phyloP scores from a whole-genome alignment of 495 filamentous ascomycete species.

The Neurospora sp. region DNA sequence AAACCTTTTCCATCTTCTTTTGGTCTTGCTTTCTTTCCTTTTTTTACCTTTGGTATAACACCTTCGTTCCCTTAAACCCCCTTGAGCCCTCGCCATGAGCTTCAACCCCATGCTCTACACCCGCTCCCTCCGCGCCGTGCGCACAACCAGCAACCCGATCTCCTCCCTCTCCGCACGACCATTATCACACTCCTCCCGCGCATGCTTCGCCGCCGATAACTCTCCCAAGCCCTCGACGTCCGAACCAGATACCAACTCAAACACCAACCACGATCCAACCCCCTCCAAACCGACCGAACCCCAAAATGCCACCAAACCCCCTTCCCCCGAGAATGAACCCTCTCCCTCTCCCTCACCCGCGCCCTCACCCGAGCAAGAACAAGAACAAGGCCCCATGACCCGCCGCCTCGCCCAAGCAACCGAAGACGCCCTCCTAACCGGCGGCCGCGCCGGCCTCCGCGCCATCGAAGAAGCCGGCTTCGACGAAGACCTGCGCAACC shows the following conservation, averaged over 20 bases:
- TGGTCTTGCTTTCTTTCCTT: neutral
- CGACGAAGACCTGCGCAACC: constrained; percentile 68
- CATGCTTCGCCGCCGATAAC: neutral
- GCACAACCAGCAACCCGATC: neutral
- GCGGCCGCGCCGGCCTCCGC: constrained; percentile 57
- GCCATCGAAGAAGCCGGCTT: constrained; percentile 82
- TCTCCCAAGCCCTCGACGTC: neutral
- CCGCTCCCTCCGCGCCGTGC: constrained; percentile 7
- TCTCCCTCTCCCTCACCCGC: neutral
- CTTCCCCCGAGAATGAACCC: neutral
- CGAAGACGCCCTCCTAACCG: constrained; percentile 64
- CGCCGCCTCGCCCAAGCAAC: constrained; percentile 68
- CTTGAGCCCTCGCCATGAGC: constrained; percentile 1
- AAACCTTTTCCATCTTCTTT: neutral
- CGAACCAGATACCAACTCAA: neutral
- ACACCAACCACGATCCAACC: neutral
- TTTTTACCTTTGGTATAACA: too few species aligned
- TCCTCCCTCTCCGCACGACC: neutral
- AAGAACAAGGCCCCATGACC: constrained; percentile 54
- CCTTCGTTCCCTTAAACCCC: neutral
- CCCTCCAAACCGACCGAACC: neutral
- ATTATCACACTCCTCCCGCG: neutral
- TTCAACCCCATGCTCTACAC: constrained; percentile 7
- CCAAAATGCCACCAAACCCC: neutral
- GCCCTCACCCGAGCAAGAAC: neutral